Conservation (phyloP, 2,329 filamentous ascomycete species). For the Escovopsis sp. region DNA sequence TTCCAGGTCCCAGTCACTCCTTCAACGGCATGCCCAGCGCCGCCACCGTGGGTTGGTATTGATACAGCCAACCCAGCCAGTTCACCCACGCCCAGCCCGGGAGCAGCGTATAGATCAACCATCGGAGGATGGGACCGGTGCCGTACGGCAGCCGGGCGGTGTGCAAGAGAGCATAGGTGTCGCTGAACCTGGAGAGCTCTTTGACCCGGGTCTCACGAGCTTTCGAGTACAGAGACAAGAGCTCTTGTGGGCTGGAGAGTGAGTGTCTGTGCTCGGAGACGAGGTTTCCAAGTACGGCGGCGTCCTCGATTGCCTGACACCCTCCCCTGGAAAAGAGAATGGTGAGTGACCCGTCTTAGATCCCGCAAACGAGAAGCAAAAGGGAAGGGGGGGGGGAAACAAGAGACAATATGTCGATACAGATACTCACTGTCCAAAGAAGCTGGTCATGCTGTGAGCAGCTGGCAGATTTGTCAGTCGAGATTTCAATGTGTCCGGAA, state of each 20-base stretch:
- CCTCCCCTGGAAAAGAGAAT: conserved; percentile 3
- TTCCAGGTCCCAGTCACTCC: too few species aligned
- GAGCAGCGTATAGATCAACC: conserved; percentile 7
- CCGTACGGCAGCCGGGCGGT: conserved; percentile 8
- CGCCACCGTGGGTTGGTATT: conserved; percentile 7
- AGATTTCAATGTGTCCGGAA: neutral
- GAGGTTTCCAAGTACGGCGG: conserved; percentile 7
- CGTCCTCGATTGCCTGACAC: conserved; percentile 9
- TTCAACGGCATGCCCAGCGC: neutral
- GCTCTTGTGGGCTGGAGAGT: conserved; percentile 2
- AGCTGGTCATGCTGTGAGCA: conserved; percentile 10
- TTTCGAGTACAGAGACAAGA: conserved; percentile 6
- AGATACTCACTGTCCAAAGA: conserved; percentile 7
- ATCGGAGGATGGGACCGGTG: conserved; percentile 5
- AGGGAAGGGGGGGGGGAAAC: neutral
- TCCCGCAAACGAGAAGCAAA: neutral
- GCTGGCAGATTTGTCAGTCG: conserved; percentile 3
- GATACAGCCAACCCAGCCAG: conserved; percentile 9
- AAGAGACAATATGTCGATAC: too few species aligned
- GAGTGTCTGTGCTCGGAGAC: conserved; percentile 4
- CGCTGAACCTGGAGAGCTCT: conserved; percentile 8
- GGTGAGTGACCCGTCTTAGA: too few species aligned
- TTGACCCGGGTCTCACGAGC: conserved; percentile 6
- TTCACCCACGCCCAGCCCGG: conserved; percentile 7
- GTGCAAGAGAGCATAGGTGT: conserved; percentile 7